Evolutionary conservation across 208 protist species (phyloP).

Genomic region (Trypanosoma caninum): DNA sequence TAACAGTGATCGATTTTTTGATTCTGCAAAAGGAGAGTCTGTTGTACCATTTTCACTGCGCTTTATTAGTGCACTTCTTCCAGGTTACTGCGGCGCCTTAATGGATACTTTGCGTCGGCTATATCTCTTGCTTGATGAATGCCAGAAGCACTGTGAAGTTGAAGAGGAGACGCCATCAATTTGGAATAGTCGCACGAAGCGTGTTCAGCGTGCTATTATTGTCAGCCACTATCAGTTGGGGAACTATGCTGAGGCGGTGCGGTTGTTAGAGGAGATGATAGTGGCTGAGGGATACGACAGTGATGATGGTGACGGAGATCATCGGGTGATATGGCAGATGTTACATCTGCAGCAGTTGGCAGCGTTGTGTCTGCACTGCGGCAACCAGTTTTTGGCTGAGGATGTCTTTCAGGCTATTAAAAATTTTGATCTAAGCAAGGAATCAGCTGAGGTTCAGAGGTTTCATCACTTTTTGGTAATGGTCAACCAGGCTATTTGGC

Average conservation of each 20-base stretch:
- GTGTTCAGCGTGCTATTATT: constrained; percentile 59
- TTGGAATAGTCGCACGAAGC: constrained; percentile 37
- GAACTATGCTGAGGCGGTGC: constrained; percentile 55
- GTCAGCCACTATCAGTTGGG: constrained; percentile 48
- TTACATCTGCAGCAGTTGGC: constrained; percentile 34
- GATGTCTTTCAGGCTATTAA: constrained; percentile 34
- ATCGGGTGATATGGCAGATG: constrained; percentile 18
- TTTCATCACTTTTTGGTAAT: constrained; percentile 32
- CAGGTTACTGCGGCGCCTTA: constrained; percentile 48
- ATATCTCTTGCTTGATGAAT: constrained; percentile 51
- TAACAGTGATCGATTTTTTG: constrained; percentile 48
- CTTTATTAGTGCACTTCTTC: constrained; percentile 62
- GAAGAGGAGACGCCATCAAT: constrained; percentile 5
- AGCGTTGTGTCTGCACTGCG: constrained; percentile 36
- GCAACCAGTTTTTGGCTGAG: constrained; percentile 36
- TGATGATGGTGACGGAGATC: constrained; percentile 8
- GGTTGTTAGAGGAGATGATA: constrained; percentile 41
- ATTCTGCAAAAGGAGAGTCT: constrained; percentile 47
- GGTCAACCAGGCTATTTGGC: constrained; percentile 38
- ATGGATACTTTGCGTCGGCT: constrained; percentile 57
- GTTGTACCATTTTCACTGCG: constrained; percentile 81
- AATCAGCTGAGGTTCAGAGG: constrained; percentile 13
- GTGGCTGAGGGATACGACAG: constrained; percentile 21
- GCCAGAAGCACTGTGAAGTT: constrained; percentile 27
- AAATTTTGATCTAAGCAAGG: constrained; percentile 7